Evolutionary conservation across 2,329 filamentous ascomycete species (phyloP).

Genomic region (Trichoderma brevicompactum): DNA sequence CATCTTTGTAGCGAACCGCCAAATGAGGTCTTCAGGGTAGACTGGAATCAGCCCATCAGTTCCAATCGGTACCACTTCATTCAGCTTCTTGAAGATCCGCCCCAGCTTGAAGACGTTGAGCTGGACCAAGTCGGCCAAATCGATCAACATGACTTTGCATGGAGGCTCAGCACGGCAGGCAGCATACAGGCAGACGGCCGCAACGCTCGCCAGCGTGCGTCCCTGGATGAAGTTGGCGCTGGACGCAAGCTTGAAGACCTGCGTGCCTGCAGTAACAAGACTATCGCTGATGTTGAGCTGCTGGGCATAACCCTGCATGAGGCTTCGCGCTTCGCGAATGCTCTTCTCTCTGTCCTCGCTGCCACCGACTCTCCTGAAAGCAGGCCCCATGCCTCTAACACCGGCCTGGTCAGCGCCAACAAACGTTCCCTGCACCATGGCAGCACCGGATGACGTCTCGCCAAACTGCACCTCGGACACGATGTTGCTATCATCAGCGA

Average conservation of each 20-base stretch:
- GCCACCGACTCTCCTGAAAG: conserved; percentile 63
- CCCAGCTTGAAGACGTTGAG: conserved; percentile 94
- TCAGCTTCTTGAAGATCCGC: conserved; percentile 82
- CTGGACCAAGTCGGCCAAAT: conserved; percentile 81
- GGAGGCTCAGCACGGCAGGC: conserved; percentile 79
- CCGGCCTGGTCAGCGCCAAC: conserved; percentile 85
- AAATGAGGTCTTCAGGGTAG: conserved; percentile 87
- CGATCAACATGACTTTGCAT: conserved; percentile 91
- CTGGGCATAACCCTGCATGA: conserved; percentile 66
- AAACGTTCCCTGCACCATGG: conserved; percentile 87
- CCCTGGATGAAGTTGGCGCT: conserved; percentile 82
- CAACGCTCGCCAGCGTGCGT: conserved; percentile 80
- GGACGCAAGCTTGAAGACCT: conserved; percentile 77
- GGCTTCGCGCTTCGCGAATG: conserved; percentile 59
- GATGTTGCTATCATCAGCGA: conserved; percentile 85
- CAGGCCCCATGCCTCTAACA: conserved; percentile 68
- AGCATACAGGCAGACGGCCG: conserved; percentile 88
- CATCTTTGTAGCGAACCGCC: conserved; percentile 86
- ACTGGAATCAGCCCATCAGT: conserved; percentile 69
- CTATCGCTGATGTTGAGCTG: conserved; percentile 65
- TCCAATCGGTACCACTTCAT: conserved; percentile 71
- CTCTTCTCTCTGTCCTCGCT: conserved; percentile 63
- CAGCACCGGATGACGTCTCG: conserved; percentile 82
- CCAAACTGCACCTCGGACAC: conserved; percentile 92
- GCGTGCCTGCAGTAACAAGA: conserved; percentile 67